Base-by-base conservation (phyloP, 2,329 filamentous ascomycete species). In the Aspergillus viridinutans region DNA sequence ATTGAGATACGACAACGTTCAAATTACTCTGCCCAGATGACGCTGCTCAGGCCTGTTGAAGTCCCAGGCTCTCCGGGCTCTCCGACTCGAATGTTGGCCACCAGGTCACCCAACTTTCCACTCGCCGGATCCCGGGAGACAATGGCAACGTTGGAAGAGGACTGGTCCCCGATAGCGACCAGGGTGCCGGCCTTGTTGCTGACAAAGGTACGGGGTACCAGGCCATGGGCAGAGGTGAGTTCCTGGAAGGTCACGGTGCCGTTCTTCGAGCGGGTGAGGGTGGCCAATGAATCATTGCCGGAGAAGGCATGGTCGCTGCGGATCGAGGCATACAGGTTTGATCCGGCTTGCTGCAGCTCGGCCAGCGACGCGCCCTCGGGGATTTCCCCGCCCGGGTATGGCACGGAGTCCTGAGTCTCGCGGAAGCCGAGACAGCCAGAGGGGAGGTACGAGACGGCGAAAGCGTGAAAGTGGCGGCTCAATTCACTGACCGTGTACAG, bases 91-190 rank as follows among this genome's bases (percentile, higher is more conserved):
- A 74, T 20, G 28, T 55, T 52, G 21, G 70, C 71, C 53, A 74
- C 57, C 53, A 66, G 50, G 29, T 68, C 64, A 2, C 83, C 83
- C 25, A 92, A 73, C 62, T 79, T 66, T 1, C 89, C 90, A 0
- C 82, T 85, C 54, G 69, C 60, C 1, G 80, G 74, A 71, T 91
- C 80, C 5, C 90, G 78, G 64, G 76, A 69, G 50, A 89, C 81
- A 51, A 92, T 72, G 6, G 82, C 83, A 1, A 90, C 83, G 29
- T 81, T 83, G 32, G 79, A 76, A 52, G 84, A 84, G 17, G 74
- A 73, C 72, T 91, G 87, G 61, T 89, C 78, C 0, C 81, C 87
- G 28, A 90, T 83, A 1, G 86, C 88, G 3, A 90, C 74, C 57
- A 87, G 73, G 54, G 80, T 80, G 1, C 88, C 89, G 10, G 80